Base-by-base conservation (phyloP, 495 filamentous ascomycete genomes). In the Podospora appendiculata region DNA sequence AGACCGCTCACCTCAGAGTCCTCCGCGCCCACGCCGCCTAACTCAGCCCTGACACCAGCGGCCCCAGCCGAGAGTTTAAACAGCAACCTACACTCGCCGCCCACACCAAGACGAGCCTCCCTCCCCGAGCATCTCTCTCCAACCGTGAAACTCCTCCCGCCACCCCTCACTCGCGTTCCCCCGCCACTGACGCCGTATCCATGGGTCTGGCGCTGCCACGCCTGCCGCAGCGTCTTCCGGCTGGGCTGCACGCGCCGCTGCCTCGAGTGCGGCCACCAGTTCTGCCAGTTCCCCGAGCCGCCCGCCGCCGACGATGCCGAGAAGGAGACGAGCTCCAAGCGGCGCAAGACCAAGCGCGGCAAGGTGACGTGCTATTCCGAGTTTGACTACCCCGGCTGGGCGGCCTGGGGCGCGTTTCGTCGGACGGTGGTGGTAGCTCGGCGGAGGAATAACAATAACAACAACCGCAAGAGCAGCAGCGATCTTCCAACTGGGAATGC, bases 201-300 rank as follows among this genome's bases (percentile, higher is more conserved):
- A 11, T 76, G 72, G 74, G 48, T 65, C n/a, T 76, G 74, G 73
- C 62, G 62, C 33, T 78, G 74, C 50, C 71, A 73, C 51, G 45
- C 50, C 3, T 78, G 74, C 56, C 25, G 44, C n/a, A 57, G 51
- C 8, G 48, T 58, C 0, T 76, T 75, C 56, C 62, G 59, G 1
- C 54, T 76, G 9, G 58, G 67, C n/a, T 68, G 67, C 53, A 76
- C 72, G 0, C 65, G 70, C 3, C 71, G 73, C 10, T 78, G 74
- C 41, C 63, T 78, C 6, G 55, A 67, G 14, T 75, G 74, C 53
- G 62, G 61, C 5, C 74, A 76, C 55, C 58, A 52, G 3, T 73
- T 71, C 54, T 77, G 74, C 60, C 25, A 25, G 25, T 25, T 25
- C 25, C 25, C 25, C 25, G 25, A 25, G 25, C 5, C 25, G 25